Evolutionary conservation across 371 early-diverging fungal genomes (phyloP), one percentile per base, ranked within the genome.

Genomic region (Saksenaea oblongispora): DNA sequence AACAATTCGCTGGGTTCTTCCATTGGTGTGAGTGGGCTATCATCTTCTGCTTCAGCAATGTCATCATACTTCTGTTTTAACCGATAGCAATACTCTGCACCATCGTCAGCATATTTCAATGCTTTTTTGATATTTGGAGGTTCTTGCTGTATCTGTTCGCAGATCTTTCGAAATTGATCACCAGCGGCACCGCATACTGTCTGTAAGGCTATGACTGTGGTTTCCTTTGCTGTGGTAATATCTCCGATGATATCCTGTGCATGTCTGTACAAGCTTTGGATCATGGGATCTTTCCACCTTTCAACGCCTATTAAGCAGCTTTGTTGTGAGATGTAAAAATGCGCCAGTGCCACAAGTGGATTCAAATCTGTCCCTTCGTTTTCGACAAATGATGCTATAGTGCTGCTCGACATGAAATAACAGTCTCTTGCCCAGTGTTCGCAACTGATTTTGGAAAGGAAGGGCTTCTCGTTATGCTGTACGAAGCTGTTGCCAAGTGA

Each of bases 1-100:
- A n/a, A 42, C 44, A 42, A 42, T 42, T 42, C 44, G 44, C 44
- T 42, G 17, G 44, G 44, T 17, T 42, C 44, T n/a, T 42, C 44
- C 44, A 3, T 0, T 42, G 44, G 44, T n/a, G 44, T 42, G 44
- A 42, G 44, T 3, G 4, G 4, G n/a, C 17, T 5, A 0, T 42
- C 1, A 42, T 42, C 44, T 42, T 42, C 44, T 42, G 44, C 44
- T 42, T 42, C 44, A 42, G 5, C 44, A 42, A 42, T 4, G 44
- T 42, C 5, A 42, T 42, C 5, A 17, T 42, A 42, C 2, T 42
- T 42, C 44, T 1, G 44, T 42, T 42, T 42, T 42, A 42, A 42
- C 44, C 44, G 5, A 42, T 42, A 0, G 36, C 36, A 36, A 36
- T 36, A 36, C 13, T 36, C 36, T 36, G 36, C 36, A 36, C 36